Conservation (phyloP, 1,284 basidiomycete genomes). For the Irpex sp. region DNA sequence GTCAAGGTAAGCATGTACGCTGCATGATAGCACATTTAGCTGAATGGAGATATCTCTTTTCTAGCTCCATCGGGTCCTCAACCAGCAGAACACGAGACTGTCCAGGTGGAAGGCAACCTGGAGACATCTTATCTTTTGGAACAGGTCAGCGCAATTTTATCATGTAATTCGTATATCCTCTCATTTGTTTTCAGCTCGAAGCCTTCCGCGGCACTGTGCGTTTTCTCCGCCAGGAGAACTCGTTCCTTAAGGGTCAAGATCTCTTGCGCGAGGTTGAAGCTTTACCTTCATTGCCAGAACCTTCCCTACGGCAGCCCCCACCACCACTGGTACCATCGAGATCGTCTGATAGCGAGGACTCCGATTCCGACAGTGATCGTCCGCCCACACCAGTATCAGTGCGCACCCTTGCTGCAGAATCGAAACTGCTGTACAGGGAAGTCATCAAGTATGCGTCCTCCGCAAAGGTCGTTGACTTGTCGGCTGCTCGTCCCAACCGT, state of each 20-base stretch:
- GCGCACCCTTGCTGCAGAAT: slow-evolving; percentile 72
- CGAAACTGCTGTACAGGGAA: slow-evolving; percentile 79
- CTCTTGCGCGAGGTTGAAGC: slow-evolving; percentile 78
- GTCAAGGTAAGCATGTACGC: slow-evolving; percentile 48
- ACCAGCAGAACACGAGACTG: slow-evolving; percentile 54
- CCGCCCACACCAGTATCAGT: slow-evolving; percentile 45
- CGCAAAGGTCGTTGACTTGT: slow-evolving; percentile 81
- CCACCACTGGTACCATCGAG: slow-evolving; percentile 62
- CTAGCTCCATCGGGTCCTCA: slow-evolving; percentile 38
- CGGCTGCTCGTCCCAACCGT: slow-evolving; percentile 50
- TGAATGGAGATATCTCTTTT: background rate
- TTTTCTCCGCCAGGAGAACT: slow-evolving; percentile 89
- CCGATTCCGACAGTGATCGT: slow-evolving; percentile 51
- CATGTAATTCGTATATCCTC: no score
- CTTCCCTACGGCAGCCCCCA: slow-evolving; percentile 45
- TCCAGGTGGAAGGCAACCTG: slow-evolving; percentile 70
- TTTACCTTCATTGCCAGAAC: slow-evolving; percentile 60
- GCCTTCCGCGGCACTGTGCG: slow-evolving; percentile 87
- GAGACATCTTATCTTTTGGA: slow-evolving; percentile 85
- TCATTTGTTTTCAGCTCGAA: slow-evolving; percentile 59
- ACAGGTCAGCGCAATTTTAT: slow-evolving; percentile 48
- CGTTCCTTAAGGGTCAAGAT: slow-evolving; percentile 87
- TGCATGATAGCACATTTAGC: slow-evolving; percentile 22
- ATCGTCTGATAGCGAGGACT: slow-evolving; percentile 61
- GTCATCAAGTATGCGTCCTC: slow-evolving; percentile 79